A percentile compares a stretch with the other conserved stretches of the same genome.
Evolutionary conservation across 768 basidiomycete genomes (phyloP).

Genomic region (Boletus sensibilis): DNA sequence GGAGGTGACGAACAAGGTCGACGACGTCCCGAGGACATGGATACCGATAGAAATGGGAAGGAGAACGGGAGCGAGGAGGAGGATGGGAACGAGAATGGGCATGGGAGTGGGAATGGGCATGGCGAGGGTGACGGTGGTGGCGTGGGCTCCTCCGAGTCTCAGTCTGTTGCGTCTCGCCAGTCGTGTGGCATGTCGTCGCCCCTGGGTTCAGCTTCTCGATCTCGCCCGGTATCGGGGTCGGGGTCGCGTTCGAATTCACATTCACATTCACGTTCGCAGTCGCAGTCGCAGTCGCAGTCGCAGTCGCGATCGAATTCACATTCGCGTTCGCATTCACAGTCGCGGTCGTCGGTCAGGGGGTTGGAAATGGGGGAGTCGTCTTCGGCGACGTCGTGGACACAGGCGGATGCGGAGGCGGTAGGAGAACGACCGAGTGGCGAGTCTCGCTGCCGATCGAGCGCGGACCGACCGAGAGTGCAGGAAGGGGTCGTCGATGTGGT

Average conservation of each 20-base stretch:
- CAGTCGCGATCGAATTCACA: slow-evolving; percentile 6
- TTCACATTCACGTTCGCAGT: slow-evolving; percentile 7
- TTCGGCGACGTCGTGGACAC: slow-evolving; percentile 30
- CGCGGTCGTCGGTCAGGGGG: slow-evolving; percentile 19
- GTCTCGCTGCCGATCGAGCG: neutral
- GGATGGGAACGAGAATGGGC: neutral
- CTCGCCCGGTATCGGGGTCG: neutral
- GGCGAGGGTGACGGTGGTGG: neutral
- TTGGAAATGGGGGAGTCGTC: slow-evolving; percentile 23
- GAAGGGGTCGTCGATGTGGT: neutral
- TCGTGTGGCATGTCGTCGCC: neutral
- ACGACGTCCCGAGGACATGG: neutral
- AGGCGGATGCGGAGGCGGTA: slow-evolving; percentile 9
- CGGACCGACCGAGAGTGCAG: neutral
- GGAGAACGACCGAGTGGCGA: neutral
- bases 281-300: slow-evolving; percentile 11
- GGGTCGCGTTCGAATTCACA: slow-evolving; percentile 4
- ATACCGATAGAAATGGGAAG: too few species aligned
- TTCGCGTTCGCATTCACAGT: neutral
- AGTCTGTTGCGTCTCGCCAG: neutral
- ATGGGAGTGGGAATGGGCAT: neutral
- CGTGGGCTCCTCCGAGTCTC: neutral
- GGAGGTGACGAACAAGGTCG: neutral
- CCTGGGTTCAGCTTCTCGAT: neutral
- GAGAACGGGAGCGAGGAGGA: neutral